Percentiles rank a stretch among this genome's conserved stretches.
phyloP scores from a whole-genome alignment of 768 basidiomycete genomes.

The Phaeotremella skinneri region DNA sequence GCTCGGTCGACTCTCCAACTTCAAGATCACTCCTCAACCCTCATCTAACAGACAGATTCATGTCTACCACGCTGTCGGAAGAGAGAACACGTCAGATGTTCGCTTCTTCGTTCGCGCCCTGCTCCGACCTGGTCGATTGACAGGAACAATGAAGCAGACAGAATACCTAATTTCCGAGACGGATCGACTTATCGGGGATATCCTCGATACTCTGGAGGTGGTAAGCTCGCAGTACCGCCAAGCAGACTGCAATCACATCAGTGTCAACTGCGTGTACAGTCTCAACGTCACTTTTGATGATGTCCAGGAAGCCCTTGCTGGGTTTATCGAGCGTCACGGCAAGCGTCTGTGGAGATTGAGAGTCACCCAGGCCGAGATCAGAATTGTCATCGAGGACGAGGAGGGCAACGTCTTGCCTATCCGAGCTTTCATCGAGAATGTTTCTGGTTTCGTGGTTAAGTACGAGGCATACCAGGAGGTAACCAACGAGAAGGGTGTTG shows the following conservation, averaged over 20 bases:
- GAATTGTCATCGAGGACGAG: conserved; percentile 87
- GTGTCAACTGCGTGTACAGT: conserved; percentile 98
- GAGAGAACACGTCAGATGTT: conserved; percentile 95
- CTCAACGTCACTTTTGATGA: conserved; percentile 93
- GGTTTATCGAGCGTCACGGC: conserved; percentile 98
- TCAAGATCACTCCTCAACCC: conserved; percentile 92
- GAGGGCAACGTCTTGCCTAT: conserved; percentile 95
- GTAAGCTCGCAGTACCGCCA: conserved; percentile 84
- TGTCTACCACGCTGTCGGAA: conserved; percentile 91
- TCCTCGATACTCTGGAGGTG: conserved; percentile 92
- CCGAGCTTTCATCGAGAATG: conserved; percentile 97
- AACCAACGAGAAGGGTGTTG: conserved; percentile 88
- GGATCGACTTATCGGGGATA: conserved; percentile 87
- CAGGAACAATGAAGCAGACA: conserved; percentile 88
- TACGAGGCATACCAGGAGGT: conserved; percentile 98
- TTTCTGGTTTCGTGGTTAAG: conserved; percentile 97
- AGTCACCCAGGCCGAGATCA: conserved; percentile 95
- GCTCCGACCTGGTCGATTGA: conserved; percentile 89
- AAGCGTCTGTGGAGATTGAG: conserved; percentile 97
- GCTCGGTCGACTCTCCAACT: conserved; percentile 91
- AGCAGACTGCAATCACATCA: conserved; percentile 97
- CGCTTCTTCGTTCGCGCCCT: conserved; percentile 97
- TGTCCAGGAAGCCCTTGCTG: conserved; percentile 93
- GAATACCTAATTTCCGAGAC: conserved; percentile 98
- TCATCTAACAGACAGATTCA: conserved; percentile 97